These are phyloP conservation scores for Fusarium hainanense DNA, from an alignment of 2,329 filamentous ascomycete species.

Conservation along the genomic window DNA sequence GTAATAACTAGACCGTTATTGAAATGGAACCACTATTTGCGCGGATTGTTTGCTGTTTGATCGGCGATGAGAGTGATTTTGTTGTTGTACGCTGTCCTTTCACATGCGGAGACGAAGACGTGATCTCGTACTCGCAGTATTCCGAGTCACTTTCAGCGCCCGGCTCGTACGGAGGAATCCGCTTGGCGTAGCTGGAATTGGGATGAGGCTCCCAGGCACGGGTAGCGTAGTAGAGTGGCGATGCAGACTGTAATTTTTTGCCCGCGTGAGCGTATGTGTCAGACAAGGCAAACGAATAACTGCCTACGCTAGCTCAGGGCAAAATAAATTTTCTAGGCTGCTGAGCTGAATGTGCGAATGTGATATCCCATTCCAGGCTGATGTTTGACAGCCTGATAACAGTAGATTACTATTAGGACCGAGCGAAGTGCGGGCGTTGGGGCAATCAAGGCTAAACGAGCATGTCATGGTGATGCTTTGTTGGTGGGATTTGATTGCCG, in stretches of 20 bases:
- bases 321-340: constrained; percentile 19
- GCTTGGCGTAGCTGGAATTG: constrained; percentile 14
- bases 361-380: constrained; percentile 3
- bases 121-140: constrained; percentile 14
- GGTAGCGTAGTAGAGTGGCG: constrained; percentile 15
- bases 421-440: constrained; percentile 8
- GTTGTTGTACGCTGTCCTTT: neutral
- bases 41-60: neutral
- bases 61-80: constrained; percentile 5
- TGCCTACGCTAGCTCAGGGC: constrained; percentile 1
- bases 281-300: constrained; percentile 24
- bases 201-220: constrained; percentile 18
- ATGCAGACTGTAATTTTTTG: constrained; percentile 11
- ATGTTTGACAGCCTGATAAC: constrained; percentile 12
- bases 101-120: neutral
- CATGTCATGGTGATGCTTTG: neutral
- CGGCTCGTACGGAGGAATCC: constrained; percentile 32
- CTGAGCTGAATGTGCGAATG: constrained; percentile 1
- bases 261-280: constrained; percentile 12
- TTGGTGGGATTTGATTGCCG: constrained; percentile 4
- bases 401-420: neutral
- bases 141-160: constrained; percentile 23
- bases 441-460: constrained; percentile 3
- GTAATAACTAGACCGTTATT: constrained; percentile 12
- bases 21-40: constrained; percentile 2